A percentile compares a stretch with the other conserved stretches of the same genome.
phyloP scores from a whole-genome alignment of 2,329 filamentous ascomycete genomes.

The Cordyceps cateniannulata region DNA sequence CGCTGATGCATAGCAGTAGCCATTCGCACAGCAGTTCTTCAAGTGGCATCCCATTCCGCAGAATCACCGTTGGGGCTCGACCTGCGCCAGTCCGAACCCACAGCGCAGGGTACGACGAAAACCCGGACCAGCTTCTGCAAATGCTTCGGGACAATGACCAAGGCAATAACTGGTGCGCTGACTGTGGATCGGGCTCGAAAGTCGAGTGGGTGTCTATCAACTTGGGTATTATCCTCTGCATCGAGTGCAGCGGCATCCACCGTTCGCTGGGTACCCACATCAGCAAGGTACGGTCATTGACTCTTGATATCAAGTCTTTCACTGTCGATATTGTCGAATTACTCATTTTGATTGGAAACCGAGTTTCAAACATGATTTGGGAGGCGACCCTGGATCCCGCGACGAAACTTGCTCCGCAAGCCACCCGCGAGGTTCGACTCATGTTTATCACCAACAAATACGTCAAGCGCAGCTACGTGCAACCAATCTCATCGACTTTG shows the following conservation, averaged over 20 bases:
- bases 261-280: conserved; percentile 95
- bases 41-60: conserved; percentile 61
- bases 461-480: conserved; percentile 74
- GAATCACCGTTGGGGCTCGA: conserved; percentile 86
- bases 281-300: conserved; percentile 92
- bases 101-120: conserved; percentile 71
- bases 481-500: conserved; percentile 66
- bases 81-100: conserved; percentile 64
- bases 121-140: conserved; percentile 78
- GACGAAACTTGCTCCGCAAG: conserved; percentile 67
- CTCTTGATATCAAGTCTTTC: conserved; percentile 91
- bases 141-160: conserved; percentile 84
- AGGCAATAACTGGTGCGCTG: conserved; percentile 88
- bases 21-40: conserved; percentile 39
- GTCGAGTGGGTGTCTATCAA: conserved; percentile 99
- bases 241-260: conserved; percentile 97
- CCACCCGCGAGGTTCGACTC: conserved; percentile 83
- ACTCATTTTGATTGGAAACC: conserved; percentile 83
- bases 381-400: conserved; percentile 74
- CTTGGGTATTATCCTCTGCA: conserved; percentile 89
- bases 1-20: conserved; percentile 50
- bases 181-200: conserved; percentile 85
- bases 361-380: conserved; percentile 95
- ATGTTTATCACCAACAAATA: conserved; percentile 96
- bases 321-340: conserved; percentile 96